Conservation (phyloP, 139 green algal genomes). For the Deuterostichococcus epilithicus region DNA sequence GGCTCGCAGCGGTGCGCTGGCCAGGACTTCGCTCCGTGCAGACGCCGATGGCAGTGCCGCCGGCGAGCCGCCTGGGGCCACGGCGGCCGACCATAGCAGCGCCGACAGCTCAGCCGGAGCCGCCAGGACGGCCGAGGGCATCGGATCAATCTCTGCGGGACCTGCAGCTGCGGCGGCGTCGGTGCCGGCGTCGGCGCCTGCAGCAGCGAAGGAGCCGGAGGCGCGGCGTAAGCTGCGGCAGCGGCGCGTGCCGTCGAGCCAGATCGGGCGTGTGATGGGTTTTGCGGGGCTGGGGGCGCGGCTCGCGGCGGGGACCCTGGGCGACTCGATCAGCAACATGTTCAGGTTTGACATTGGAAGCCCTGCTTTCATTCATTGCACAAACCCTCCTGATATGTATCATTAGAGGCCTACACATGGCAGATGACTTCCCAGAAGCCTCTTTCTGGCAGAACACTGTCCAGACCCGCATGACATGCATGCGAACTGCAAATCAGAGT, state of each 20-base stretch:
- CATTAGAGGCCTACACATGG: no score
- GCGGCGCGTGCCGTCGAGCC: constrained; percentile 67
- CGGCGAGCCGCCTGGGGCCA: no score
- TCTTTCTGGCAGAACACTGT: no score
- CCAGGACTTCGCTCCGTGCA: neutral
- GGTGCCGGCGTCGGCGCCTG: no score
- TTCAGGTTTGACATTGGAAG: constrained; percentile 1
- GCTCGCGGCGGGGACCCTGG: constrained; percentile 64
- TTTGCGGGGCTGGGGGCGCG: constrained; percentile 79
- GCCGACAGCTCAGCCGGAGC: neutral
- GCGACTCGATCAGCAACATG: constrained; percentile 49
- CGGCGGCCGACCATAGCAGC: neutral
- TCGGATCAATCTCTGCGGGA: no score
- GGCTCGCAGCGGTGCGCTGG: neutral
- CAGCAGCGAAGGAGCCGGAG: constrained; percentile 6
- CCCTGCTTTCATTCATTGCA: no score
- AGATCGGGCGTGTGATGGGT: constrained; percentile 64
- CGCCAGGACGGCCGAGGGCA: no score
- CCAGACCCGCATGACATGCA: no score
- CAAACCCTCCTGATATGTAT: no score
- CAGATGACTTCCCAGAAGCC: no score
- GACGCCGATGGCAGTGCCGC: neutral
- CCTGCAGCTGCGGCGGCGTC: no score
- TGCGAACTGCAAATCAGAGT: no score
- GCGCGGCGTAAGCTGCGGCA: constrained; percentile 35